Base-by-base conservation (phyloP, 352 stramenopile genomes). In the Pythium apleroticum region DNA sequence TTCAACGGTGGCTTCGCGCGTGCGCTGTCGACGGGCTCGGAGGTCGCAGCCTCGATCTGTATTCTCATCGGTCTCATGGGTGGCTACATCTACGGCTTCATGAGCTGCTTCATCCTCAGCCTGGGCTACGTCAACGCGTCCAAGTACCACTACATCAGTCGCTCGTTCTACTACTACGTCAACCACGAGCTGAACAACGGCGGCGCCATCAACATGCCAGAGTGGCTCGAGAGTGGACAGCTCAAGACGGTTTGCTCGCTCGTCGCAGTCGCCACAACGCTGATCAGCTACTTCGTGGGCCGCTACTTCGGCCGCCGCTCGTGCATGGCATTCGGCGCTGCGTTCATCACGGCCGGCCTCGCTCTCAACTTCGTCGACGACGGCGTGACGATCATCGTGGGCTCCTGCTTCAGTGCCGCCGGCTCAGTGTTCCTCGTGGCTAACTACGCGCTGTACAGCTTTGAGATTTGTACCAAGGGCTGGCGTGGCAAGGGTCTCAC, bases 1-100 rank as follows among this genome's bases (percentile, higher is more conserved):
- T 96, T 93, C 73, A 96, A 93, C 46, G 84, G 87, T 15, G 87
- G 87, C 45, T 96, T 96, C 59, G 91, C 87, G 8, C 76, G 85
- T 46, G 74, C 87, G 4, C 50, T 96, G 31, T 89, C 81, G 33
- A 91, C 84, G 50, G 87, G 81, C 6, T 91, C 84, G 1, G 85
- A 96, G 31, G 85, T 93, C n/a, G 87, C 87, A 0, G 86, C 86
- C 17, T 93, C 84, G 41, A 73, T 96, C 39, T 81, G 78, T 52
- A 90, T 93, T 59, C 65, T 96, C 50, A 70, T 93, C 24, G 87
- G 87, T 37, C 39, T 96, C n/a, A 62, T 87, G 52, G 75, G 76
- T 50, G 87, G 87, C 35, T 94, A 94, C 55, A 80, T 91, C 33
- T 80, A 84, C 58, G 87, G 87, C 31, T 94, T 91, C 63, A 82